Conservation (phyloP, 306 rosid genomes). For the Fragaria vesca region DNA sequence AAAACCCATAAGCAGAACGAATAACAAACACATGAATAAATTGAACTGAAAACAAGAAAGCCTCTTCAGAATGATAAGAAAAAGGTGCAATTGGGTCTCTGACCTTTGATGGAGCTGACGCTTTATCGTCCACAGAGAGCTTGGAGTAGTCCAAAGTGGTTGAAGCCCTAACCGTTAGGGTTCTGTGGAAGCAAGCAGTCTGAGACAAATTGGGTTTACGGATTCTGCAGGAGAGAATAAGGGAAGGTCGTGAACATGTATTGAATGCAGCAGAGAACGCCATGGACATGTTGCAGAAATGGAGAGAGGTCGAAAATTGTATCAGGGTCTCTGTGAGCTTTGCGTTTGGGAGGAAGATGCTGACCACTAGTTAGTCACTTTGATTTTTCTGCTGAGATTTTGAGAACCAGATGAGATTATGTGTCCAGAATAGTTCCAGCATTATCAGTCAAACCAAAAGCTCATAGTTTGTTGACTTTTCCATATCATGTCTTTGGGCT, state of each 20-base stretch:
- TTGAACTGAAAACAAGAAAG: not conserved
- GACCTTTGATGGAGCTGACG: constrained; percentile 61
- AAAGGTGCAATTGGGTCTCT: constrained; percentile 13
- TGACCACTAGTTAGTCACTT: constrained; percentile 21
- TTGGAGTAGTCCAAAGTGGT: constrained; percentile 70
- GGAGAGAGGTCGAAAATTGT: constrained; percentile 4
- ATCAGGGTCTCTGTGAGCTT: not conserved
- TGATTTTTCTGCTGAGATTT: constrained; percentile 24
- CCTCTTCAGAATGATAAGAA: not conserved
- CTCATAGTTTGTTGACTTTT: not conserved
- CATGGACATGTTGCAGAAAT: constrained; percentile 41
- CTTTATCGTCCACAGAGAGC: constrained; percentile 49
- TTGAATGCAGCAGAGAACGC: constrained; percentile 60
- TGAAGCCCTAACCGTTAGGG: constrained; percentile 63
- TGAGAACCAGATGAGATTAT: not conserved
- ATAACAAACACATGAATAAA: not conserved
- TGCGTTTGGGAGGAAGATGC: constrained; percentile 21
- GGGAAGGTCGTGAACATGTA: constrained; percentile 48
- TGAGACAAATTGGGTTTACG: constrained; percentile 40
- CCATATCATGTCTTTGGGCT: not conserved
- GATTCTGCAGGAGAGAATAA: constrained; percentile 34
- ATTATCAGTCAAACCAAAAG: not conserved
- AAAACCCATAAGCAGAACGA: constrained; percentile 5
- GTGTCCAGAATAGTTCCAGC: constrained; percentile 1
- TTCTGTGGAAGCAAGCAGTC: constrained; percentile 30